Conservation (phyloP, 345 rosid species). For the Euphorbia tirucalli region DNA sequence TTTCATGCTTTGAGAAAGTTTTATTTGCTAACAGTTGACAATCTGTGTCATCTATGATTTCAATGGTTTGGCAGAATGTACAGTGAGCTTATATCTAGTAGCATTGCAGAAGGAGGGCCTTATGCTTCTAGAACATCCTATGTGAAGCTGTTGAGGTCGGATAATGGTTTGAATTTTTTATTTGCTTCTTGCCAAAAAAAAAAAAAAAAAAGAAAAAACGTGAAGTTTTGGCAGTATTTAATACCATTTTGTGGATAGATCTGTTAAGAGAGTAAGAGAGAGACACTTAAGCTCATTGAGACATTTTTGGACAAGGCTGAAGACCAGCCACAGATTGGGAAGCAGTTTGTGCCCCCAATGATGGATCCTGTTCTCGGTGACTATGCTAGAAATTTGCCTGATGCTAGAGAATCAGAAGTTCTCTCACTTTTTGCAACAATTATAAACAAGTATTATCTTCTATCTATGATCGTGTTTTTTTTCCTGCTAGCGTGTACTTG, state of each 20-base stretch:
- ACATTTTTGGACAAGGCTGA: slow-evolving; percentile 99
- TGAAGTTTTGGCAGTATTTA: background rate
- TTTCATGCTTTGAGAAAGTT: background rate
- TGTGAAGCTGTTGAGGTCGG: slow-evolving; percentile 88
- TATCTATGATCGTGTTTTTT: background rate
- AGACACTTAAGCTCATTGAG: slow-evolving; percentile 93
- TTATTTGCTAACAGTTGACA: background rate
- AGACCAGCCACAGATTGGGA: slow-evolving; percentile 94
- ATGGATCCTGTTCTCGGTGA: slow-evolving; percentile 98
- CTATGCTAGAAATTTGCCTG: slow-evolving; percentile 96
- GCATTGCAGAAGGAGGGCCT: slow-evolving; percentile 92
- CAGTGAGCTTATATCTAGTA: slow-evolving; percentile 95
- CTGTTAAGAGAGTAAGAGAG: slow-evolving; percentile 98
- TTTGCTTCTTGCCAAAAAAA: background rate
- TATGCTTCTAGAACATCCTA: slow-evolving; percentile 82
- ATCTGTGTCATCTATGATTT: slow-evolving; percentile 8
- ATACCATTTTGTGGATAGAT: slow-evolving; percentile 46
- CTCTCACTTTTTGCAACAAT: slow-evolving; percentile 95
- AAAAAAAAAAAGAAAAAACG: too few relatives aligned
- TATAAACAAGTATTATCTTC: slow-evolving; percentile 71
- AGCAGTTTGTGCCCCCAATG: slow-evolving; percentile 98
- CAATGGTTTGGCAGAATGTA: slow-evolving; percentile 72
- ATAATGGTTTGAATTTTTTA: slow-evolving; percentile 2
- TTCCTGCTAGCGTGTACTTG: background rate
- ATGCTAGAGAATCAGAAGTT: slow-evolving; percentile 99